Evolutionary conservation across 192 early-diverging fungal genomes (phyloP), one percentile per base, ranked within the genome.

Genomic region (Allomyces macrogynus): DNA sequence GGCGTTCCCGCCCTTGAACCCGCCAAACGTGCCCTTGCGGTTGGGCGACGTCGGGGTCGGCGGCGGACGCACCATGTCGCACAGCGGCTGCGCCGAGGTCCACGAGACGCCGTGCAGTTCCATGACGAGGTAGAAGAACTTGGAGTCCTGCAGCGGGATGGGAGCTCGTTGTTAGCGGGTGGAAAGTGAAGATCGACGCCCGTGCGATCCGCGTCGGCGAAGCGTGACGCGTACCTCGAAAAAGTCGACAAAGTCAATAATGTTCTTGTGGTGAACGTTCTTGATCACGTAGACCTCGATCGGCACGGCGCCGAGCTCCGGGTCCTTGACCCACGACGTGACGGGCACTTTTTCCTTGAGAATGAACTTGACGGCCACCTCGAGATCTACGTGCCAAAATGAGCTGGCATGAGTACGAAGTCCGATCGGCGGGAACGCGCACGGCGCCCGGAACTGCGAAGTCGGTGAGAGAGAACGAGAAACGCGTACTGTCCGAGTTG

Each of bases 301-400:
- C 4, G 81, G 81, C 25, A 81, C 69, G 0, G 70, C 64, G 1
- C 74, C 76, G 24, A 78, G 25, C 24, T 80, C 67, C 1, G 73
- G 73, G 43, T 80, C 78, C 43, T 73, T 69, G 57, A 72, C 67
- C 75, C 76, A 78, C n/a, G 69, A 68, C 64, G 73, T 70, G 44
- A 69, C 72, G 5, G 80, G 78, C 16, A 81, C 77, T 61, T 80
- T 81, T 54, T 78, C 64, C 5, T 70, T 71, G 64, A 81, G 73
- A 43, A 89, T 89, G 65, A 89, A 82, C 71, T 89, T 89, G 65
- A 89, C 84, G 2, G 87, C 87, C 11, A 86, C 80, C 69, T 87
- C 84, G 11, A 70, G 65, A 8, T 40, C 32, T 40, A 40, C 26
- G 26, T 26, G 26, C 26, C 26, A 26, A 26, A 26, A 4, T 1